Conservation (phyloP, 2,329 filamentous ascomycete species). For the Ophiobolus disseminans region DNA sequence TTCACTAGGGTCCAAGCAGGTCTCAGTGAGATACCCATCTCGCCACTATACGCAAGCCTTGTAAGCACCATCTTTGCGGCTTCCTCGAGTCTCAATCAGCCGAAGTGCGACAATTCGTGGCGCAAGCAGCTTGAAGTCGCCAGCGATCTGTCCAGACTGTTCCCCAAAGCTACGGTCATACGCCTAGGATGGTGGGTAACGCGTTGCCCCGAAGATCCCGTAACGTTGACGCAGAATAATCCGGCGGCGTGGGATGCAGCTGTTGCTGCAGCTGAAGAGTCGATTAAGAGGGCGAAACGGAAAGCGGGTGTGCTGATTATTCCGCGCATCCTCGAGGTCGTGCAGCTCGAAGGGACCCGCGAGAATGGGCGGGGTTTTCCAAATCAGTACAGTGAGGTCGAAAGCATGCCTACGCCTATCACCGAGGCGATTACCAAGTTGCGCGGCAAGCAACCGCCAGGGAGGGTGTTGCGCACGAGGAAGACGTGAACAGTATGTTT, state of each 20-base stretch:
- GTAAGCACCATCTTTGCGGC: background rate
- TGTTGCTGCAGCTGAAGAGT: background rate
- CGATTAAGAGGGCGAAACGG: conserved; percentile 1
- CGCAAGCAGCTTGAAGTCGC: background rate
- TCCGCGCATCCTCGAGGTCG: background rate
- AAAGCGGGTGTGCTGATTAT: background rate
- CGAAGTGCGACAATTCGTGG: background rate
- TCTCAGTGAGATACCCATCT: background rate
- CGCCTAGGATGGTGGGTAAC: background rate
- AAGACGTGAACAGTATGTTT: background rate
- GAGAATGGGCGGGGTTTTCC: background rate
- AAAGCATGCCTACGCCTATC: background rate
- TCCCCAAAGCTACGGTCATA: background rate
- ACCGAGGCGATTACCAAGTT: background rate
- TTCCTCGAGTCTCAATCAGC: background rate
- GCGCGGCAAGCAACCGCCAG: background rate
- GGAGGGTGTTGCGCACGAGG: background rate
- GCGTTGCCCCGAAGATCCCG: background rate
- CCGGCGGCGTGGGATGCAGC: background rate
- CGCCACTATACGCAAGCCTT: background rate
- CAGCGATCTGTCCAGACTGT: background rate
- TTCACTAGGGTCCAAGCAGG: background rate
- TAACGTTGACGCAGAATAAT: background rate
- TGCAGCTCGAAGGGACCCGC: background rate
- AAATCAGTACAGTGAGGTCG: background rate